Conservation (phyloP, 1,139 yeast species). For the Kluyveromyces sp. region DNA sequence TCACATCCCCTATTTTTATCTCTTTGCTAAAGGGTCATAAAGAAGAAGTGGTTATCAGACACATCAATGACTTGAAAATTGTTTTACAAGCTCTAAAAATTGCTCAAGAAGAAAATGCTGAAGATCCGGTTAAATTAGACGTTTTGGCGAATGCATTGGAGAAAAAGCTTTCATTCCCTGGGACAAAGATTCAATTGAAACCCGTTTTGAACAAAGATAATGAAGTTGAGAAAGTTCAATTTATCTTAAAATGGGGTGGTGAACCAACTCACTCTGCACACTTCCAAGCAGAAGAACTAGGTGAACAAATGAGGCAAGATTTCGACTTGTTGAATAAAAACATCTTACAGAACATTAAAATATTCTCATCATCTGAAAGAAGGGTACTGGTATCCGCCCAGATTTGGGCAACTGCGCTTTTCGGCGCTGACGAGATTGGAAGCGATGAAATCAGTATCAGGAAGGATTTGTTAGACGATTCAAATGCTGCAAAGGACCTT, state of each 20-base stretch:
- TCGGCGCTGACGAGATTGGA: slow-evolving; percentile 66
- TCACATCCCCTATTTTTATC: slow-evolving; percentile 78
- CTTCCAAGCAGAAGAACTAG: slow-evolving; percentile 89
- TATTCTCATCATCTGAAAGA: slow-evolving; percentile 88
- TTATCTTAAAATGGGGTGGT: slow-evolving; percentile 98
- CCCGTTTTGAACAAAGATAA: slow-evolving; percentile 67
- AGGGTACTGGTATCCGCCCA: slow-evolving; percentile 91
- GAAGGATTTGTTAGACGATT: slow-evolving; percentile 88
- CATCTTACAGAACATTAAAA: slow-evolving; percentile 70
- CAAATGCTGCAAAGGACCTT: slow-evolving; percentile 94
- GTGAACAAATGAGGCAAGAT: slow-evolving; percentile 92
- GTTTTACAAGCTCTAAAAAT: slow-evolving; percentile 78
- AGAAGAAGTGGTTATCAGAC: slow-evolving; percentile 92
- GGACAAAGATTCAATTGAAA: slow-evolving; percentile 92
- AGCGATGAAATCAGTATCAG: slow-evolving; percentile 76
- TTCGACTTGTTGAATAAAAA: slow-evolving; percentile 76
- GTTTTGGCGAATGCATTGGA: slow-evolving; percentile 79
- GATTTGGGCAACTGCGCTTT: slow-evolving; percentile 73
- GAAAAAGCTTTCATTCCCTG: slow-evolving; percentile 85
- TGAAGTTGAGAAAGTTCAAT: slow-evolving; percentile 90
- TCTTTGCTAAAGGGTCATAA: slow-evolving; percentile 87
- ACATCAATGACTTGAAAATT: slow-evolving; percentile 74
- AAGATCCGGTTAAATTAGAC: slow-evolving; percentile 67
- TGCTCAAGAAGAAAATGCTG: slow-evolving; percentile 72
- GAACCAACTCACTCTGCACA: slow-evolving; percentile 98